These are phyloP conservation scores for Boletus semigastroideus DNA, from an alignment of 1,284 basidiomycete genomes.

Conservation along the genomic window DNA sequence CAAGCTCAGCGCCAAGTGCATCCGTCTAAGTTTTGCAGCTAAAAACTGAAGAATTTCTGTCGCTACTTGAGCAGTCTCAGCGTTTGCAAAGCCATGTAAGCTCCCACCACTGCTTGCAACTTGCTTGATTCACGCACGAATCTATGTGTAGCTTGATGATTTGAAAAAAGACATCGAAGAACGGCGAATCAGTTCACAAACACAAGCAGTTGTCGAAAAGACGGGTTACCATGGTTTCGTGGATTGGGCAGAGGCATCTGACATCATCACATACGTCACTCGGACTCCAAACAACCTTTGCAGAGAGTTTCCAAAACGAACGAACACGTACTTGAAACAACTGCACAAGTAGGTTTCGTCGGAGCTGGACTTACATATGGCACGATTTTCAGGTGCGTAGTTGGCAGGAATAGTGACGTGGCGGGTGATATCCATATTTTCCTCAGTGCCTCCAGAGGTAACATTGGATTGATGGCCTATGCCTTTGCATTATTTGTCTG, in stretches of 20 bases:
- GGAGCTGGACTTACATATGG: constrained; percentile 8
- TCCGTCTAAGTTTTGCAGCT: neutral
- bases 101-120: neutral
- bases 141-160: neutral
- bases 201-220: neutral
- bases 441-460: constrained; percentile 7
- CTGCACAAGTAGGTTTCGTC: constrained; percentile 5
- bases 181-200: neutral
- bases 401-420: neutral
- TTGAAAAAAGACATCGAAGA: neutral
- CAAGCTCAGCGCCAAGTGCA: neutral
- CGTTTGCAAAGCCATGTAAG: constrained; percentile 1
- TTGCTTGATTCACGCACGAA: neutral
- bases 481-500: constrained; percentile 15
- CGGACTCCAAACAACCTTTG: neutral
- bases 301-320: constrained; percentile 5
- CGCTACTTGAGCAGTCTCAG: neutral
- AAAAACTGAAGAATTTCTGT: neutral
- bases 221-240: constrained; percentile 2
- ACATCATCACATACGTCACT: neutral
- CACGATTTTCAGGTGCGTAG: constrained; percentile 4
- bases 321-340: neutral
- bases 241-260: constrained; percentile 5
- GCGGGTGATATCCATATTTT: neutral
- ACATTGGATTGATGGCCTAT: constrained; percentile 15